phyloP scores from a whole-genome alignment of 805 yeast species.

The Metschnikowia lunata region DNA sequence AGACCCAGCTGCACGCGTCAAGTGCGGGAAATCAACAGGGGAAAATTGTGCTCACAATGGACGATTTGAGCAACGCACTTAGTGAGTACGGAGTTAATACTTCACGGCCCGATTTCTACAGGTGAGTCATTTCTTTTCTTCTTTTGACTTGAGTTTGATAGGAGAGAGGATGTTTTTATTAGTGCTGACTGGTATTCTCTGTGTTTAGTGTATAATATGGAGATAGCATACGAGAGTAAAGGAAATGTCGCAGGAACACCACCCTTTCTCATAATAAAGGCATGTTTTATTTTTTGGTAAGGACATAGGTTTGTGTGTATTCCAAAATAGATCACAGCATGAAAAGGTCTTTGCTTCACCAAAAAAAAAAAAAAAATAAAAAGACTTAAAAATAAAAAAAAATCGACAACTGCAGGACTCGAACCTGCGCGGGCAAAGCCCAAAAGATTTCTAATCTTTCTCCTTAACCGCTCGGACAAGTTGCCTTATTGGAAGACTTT shows the following conservation, averaged over 20 bases:
- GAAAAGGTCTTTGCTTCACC: too few species aligned
- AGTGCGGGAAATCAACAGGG: conserved; percentile 56
- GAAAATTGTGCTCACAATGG: conserved; percentile 86
- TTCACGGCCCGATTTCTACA: conserved; percentile 88
- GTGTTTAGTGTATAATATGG: too few species aligned
- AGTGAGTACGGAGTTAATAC: conserved; percentile 90
- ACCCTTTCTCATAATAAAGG: too few species aligned
- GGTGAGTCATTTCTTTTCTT: conserved; percentile 44
- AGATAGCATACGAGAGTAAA: too few species aligned
- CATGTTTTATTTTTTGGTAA: too few species aligned
- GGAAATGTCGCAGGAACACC: too few species aligned
- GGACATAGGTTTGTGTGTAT: too few species aligned
- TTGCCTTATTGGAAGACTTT: conserved; percentile 29
- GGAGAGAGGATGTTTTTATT: too few species aligned
- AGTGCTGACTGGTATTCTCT: too few species aligned
- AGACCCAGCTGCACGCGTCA: conserved; percentile 25
- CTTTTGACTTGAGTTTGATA: too few species aligned
- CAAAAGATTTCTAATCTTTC: conserved; percentile 72
- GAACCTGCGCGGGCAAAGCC: conserved; percentile 79
- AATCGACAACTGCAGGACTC: conserved; percentile 70
- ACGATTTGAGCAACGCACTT: conserved; percentile 87
- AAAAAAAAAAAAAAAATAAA: not conserved
- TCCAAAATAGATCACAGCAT: too few species aligned
- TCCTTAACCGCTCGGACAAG: conserved; percentile 78
- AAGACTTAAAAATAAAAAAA: conserved; percentile 13